These are phyloP conservation scores for Phytophthora pistaciae DNA, from an alignment of 352 stramenopile species.

Conservation along the genomic window DNA sequence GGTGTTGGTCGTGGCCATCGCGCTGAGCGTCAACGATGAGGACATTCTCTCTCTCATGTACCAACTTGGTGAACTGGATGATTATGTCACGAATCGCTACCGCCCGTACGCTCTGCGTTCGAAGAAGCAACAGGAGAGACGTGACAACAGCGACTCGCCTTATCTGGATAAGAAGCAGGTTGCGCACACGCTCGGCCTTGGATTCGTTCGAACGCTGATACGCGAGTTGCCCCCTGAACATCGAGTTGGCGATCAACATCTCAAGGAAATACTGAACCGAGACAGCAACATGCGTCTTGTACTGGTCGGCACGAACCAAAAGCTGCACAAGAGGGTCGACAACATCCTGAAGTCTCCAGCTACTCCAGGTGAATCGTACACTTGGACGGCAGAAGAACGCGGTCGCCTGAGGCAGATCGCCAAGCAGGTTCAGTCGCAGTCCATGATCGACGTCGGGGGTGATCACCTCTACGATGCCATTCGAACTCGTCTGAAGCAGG, in stretches of 20 bases:
- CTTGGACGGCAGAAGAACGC: background rate
- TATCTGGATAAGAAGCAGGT: conserved; percentile 1
- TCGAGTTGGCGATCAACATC: background rate
- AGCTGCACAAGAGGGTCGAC: conserved; percentile 1
- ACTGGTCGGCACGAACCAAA: conserved; percentile 2
- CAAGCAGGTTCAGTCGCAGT: conserved; percentile 10
- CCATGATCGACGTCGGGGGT: conserved; percentile 7
- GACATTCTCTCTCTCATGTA: background rate
- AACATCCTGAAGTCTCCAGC: background rate
- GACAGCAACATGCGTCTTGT: conserved; percentile 3
- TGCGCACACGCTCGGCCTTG: background rate
- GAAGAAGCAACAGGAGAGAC: background rate
- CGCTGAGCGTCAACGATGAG: background rate
- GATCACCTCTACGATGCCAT: conserved; percentile 17
- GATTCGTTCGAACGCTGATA: conserved; percentile 12
- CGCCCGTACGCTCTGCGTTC: background rate
- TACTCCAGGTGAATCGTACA: background rate
- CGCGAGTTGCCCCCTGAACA: conserved; percentile 14
- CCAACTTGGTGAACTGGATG: background rate
- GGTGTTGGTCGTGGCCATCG: background rate
- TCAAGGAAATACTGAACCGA: conserved; percentile 8
- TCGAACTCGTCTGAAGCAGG: conserved; percentile 11
- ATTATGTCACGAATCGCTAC: background rate
- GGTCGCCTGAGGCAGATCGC: conserved; percentile 2
- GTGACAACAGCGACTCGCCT: background rate